Conservation (phyloP, 2,329 filamentous ascomycete genomes). For the Pestalotiopsis sp. region DNA sequence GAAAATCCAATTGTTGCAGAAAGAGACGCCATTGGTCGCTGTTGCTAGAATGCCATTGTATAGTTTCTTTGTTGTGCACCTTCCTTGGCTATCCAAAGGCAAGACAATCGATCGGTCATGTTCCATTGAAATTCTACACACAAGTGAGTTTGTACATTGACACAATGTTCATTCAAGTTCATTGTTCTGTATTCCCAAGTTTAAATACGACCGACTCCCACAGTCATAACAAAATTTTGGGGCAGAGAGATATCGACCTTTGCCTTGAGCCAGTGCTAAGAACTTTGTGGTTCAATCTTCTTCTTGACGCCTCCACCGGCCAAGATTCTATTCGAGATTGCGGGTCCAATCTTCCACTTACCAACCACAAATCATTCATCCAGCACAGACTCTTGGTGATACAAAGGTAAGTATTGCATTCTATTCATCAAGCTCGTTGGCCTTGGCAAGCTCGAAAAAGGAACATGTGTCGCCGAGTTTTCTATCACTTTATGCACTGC, state of each 20-base stretch:
- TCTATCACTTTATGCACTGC: slow-evolving; percentile 29
- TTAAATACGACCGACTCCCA: background rate
- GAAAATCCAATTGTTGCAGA: background rate
- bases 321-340: background rate
- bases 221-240: background rate
- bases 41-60: background rate
- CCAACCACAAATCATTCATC: background rate
- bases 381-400: background rate
- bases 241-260: background rate
- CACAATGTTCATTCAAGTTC: background rate
- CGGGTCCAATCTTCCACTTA: background rate
- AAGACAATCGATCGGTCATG: background rate
- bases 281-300: background rate
- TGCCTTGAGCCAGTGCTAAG: background rate
- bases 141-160: background rate
- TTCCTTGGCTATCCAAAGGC: background rate
- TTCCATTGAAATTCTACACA: background rate
- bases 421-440: background rate
- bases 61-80: background rate
- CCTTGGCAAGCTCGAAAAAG: background rate
- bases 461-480: slow-evolving; percentile 24
- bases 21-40: background rate
- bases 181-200: background rate
- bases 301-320: background rate
- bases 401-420: background rate